These are phyloP conservation scores for Dothiorella sarmentorum DNA, from an alignment of 2,329 filamentous ascomycete genomes.

Conservation along the genomic window DNA sequence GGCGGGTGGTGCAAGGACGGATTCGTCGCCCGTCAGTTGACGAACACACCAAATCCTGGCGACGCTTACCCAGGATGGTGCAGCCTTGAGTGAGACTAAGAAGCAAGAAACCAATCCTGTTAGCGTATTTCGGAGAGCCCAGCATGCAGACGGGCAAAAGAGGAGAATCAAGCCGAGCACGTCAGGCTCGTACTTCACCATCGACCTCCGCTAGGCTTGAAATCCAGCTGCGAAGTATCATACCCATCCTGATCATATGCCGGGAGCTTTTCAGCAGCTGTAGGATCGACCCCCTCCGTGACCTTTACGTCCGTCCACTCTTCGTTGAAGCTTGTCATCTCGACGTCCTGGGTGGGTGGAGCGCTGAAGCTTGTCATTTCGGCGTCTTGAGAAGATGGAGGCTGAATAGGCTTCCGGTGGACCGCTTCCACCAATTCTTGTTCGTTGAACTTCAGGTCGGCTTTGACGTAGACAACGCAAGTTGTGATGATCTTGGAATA, in stretches of 20 bases:
- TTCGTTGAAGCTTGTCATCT: constrained; percentile 14
- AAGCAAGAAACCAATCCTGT: not conserved
- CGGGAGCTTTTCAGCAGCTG: not conserved
- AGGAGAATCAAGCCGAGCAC: not conserved
- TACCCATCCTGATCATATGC: not conserved
- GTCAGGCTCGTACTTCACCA: not conserved
- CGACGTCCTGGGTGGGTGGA: too few species aligned
- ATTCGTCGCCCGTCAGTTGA: too few species aligned
- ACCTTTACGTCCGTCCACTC: not conserved
- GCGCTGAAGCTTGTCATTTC: constrained; percentile 14
- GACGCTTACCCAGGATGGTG: not conserved
- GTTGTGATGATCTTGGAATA: constrained; percentile 13
- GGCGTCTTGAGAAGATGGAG: not conserved
- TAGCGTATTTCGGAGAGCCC: not conserved
- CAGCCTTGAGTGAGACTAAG: not conserved
- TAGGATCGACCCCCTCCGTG: constrained; percentile 3
- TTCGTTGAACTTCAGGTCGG: constrained; percentile 9
- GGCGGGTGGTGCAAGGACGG: too few species aligned
- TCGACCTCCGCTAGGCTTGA: not conserved
- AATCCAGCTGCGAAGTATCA: constrained; percentile 3
- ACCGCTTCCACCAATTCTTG: constrained; percentile 11
- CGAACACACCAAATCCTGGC: not conserved
- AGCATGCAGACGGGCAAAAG: not conserved
- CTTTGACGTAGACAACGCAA: constrained; percentile 16
- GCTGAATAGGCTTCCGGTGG: not conserved